phyloP scores from a whole-genome alignment of 129 eudicot genomes.

The Pittosporum tobira region DNA sequence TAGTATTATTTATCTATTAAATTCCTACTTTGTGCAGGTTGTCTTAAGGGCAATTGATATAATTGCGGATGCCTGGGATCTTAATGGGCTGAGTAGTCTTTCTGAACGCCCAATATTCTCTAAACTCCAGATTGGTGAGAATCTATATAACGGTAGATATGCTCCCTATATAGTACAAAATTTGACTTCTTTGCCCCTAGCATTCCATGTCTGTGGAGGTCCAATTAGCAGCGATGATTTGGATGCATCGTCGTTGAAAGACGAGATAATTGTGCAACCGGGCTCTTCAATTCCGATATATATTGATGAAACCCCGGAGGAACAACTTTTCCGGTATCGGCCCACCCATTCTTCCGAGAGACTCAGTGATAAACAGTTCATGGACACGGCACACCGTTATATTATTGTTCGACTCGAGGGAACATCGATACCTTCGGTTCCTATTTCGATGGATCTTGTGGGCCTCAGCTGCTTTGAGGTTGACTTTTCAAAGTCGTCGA shows the following conservation, averaged over 20 bases:
- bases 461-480: constrained; percentile 85
- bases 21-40: constrained; percentile 35
- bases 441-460: constrained; percentile 91
- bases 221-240: constrained; percentile 26
- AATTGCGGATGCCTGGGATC: constrained; percentile 53
- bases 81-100: constrained; percentile 21
- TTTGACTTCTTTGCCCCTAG: constrained; percentile 76
- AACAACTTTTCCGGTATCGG: constrained; percentile 41
- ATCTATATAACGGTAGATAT: constrained; percentile 39
- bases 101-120: constrained; percentile 33
- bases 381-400: constrained; percentile 62
- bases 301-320: constrained; percentile 47
- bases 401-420: constrained; percentile 76
- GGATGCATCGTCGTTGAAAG: constrained; percentile 38
- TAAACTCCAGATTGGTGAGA: constrained; percentile 28
- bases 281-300: constrained; percentile 74
- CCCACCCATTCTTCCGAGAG: constrained; percentile 55
- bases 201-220: constrained; percentile 52
- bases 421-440: constrained; percentile 60
- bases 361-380: constrained; percentile 41
- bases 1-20: constrained; percentile 7
- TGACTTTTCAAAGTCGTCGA: constrained; percentile 64
- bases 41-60: constrained; percentile 66
- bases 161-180: constrained; percentile 85
- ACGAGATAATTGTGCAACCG: constrained; percentile 44